phyloP scores from a whole-genome alignment of 2,329 filamentous ascomycete species.

The Clonostachys sp. region DNA sequence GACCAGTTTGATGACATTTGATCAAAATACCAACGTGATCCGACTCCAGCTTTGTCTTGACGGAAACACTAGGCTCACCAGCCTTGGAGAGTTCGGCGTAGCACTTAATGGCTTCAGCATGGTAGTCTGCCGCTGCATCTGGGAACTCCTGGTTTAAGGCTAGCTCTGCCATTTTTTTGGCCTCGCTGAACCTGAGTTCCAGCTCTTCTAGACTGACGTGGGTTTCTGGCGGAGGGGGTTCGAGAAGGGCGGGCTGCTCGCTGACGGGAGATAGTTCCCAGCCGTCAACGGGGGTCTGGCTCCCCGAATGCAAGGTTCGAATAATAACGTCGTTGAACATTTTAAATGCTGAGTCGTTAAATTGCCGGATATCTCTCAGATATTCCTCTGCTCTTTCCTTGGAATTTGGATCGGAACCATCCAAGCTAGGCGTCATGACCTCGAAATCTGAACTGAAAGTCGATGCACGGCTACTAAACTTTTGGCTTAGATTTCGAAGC shows the following conservation, averaged over 20 bases:
- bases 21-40: not conserved
- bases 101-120: not conserved
- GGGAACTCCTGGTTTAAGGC: not conserved
- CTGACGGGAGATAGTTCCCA: too few species aligned
- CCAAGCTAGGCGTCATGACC: not conserved
- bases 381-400: not conserved
- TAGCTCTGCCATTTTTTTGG: not conserved
- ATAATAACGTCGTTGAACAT: not conserved
- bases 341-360: not conserved
- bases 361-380: not conserved
- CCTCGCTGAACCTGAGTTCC: not conserved
- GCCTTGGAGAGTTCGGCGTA: not conserved
- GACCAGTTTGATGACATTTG: not conserved
- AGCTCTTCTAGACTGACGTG: not conserved
- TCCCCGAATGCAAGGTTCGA: not conserved
- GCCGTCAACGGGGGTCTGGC: not conserved
- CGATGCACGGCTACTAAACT: too few species aligned
- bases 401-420: not conserved
- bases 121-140: not conserved
- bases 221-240: not conserved
- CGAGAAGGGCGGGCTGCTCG: not conserved
- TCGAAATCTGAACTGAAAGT: too few species aligned
- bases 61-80: not conserved
- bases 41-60: not conserved
- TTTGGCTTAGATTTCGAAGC: too few species aligned